Base-by-base conservation (phyloP, 2,329 filamentous ascomycete species). In the Coniosporium tulheliwenetii region DNA sequence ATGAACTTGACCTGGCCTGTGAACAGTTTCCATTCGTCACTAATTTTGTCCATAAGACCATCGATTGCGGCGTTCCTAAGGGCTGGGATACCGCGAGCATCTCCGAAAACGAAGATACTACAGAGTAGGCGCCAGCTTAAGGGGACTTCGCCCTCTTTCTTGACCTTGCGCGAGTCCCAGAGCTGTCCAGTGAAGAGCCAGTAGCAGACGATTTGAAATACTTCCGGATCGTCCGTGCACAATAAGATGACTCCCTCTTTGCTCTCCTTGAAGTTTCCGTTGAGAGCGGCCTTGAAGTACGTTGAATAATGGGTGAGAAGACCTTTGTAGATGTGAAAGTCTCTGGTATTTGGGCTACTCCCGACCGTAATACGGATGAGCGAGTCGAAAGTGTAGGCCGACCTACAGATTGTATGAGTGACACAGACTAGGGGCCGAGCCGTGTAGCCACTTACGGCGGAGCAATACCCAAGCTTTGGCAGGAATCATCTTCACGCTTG, bases 261-360 rank as follows among this genome's bases (percentile, higher is more conserved):
- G 14, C 41, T 42, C 37, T 52, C 50, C 37, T 42, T 48, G 43
- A 50, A 50, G 5, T 36, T 29, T 7, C 47, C 43, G 32, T 45
- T 47, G n/a, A 54, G 35, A 5, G 47, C 45, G n/a, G 44, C 48
- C 2, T 50, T 15, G 37, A 55, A 53, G 42, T 46, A 52, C 5
- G 38, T 33, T 1, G 50, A 52, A 14, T 48, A 43, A 2, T 44
- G 41, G 26, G 43, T 44, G 16, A 56, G 43, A 5, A 53, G 41
- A 5, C 43, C 37, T 14, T 51, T 50, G 34, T n/a, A n/a, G n/a
- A n/a, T n/a, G n/a, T n/a, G n/a, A n/a, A n/a, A n/a, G n/a, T n/a
- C n/a, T n/a, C n/a, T n/a, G n/a, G n/a, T 53, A 3, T 26, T 26
- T 7, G 4, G 3, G 19, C 7, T 26, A 4, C 19, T 26, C 4